Base-by-base conservation (phyloP, 257 asterid species). In the Cynanchum wilfordii region DNA sequence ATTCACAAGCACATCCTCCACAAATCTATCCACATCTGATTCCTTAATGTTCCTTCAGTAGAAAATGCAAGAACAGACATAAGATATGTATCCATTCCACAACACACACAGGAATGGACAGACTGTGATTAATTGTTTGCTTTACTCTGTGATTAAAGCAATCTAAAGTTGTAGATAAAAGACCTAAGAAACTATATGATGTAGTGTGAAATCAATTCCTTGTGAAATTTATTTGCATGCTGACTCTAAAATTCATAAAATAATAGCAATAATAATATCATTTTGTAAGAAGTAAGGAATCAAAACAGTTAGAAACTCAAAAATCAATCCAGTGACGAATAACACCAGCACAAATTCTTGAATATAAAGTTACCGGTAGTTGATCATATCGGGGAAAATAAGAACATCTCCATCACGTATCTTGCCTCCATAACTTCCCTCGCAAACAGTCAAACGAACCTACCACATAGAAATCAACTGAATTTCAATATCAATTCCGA, bases 391-490 rank as follows among this genome's bases (percentile, higher is more conserved):
- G n/a, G 99, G 99, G 79, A 92, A 95, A 78, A 90, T 40, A 76
- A 95, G 68, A 79, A 89, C 89, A 84, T 92, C 99, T 69, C 97
- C 98, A 79, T 95, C 96, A 3, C 86, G 79, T 80, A 92, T 70
- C 58, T 77, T 85, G 81, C 81, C 68, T 63, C 78, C 97, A 70
- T 81, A 84, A 27, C 76, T 78, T 71, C 86, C 92, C 82, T 90
- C 98, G 69, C 94, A 87, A 20, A 95, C 78, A 15, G 98, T 95
- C 89, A 92, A 75, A 7, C 93, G 96, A 78, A 96, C 81, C 99
- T 95, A 76, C 80, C 73, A 72, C 64, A 73, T 40, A 67, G 79
- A 80, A 68, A 36, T 19, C 29, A 85, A 75, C 63, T 75, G 29
- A 7, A 73, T 73, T 55, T 30, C 22, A 71, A 68, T 57, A 51